A percentile compares a stretch with the other conserved stretches of the same genome.
Conservation (phyloP, 2,329 filamentous ascomycete genomes). For the Fusarium compactum region DNA sequence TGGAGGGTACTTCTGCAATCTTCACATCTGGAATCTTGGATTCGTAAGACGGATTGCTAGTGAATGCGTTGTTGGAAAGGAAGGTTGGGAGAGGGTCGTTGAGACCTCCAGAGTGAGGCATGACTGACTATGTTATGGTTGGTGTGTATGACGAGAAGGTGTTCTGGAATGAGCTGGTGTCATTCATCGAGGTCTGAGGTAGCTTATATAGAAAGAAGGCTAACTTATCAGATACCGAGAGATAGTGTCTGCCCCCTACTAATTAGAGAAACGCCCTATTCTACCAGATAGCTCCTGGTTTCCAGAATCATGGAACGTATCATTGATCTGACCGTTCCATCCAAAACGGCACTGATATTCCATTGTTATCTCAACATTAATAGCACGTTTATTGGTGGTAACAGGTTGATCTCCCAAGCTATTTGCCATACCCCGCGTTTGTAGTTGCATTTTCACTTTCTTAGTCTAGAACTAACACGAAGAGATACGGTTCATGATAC, state of each 20-base stretch:
- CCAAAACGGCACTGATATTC: background rate
- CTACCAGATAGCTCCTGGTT: background rate
- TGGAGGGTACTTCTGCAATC: background rate
- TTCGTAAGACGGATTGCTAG: rapidly evolving
- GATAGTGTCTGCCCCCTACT: too few species aligned
- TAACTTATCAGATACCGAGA: background rate
- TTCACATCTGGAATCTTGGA: background rate
- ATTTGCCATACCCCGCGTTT: conserved; percentile 8
- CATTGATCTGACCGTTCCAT: background rate
- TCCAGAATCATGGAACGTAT: rapidly evolving
- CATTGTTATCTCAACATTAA: background rate
- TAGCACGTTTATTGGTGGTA: background rate
- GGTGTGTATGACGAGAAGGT: background rate
- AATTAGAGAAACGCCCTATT: too few species aligned
- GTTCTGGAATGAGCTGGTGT: background rate
- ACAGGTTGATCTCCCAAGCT: background rate
- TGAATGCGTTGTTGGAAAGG: background rate
- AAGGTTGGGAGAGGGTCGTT: background rate
- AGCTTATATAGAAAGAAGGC: background rate
- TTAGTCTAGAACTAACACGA: background rate
- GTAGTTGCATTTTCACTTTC: background rate
- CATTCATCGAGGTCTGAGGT: background rate
- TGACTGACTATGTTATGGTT: background rate
- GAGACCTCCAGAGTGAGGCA: background rate
- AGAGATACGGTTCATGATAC: conserved; percentile 1